Conservation (phyloP, 2,329 filamentous ascomycete genomes). For the Neopestalotiopsis rosae region DNA sequence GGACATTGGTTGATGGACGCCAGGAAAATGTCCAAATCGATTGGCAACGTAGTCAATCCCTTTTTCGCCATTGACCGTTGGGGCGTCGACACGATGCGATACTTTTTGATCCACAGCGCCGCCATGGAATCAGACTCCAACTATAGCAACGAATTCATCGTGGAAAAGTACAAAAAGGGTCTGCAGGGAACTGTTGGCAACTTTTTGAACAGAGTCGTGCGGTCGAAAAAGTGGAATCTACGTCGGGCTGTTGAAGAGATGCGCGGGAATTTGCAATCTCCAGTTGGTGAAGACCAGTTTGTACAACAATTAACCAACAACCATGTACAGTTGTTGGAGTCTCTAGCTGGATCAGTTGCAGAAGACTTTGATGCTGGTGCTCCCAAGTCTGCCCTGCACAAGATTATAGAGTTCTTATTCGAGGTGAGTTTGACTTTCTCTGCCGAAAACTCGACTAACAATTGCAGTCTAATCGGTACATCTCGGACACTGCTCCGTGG, state of each 20-base stretch:
- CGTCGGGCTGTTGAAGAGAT: slow-evolving; percentile 57
- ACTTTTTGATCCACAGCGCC: slow-evolving; percentile 83
- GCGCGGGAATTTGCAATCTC: slow-evolving; percentile 6
- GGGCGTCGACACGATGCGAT: slow-evolving; percentile 86
- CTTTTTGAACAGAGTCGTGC: slow-evolving; percentile 72
- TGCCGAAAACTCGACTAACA: slow-evolving; percentile 4
- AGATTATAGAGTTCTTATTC: slow-evolving; percentile 66
- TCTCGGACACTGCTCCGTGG: slow-evolving; percentile 78
- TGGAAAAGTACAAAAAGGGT: slow-evolving; percentile 78
- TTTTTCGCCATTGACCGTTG: slow-evolving; percentile 90
- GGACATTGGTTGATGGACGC: slow-evolving; percentile 94
- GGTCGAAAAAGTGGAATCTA: slow-evolving; percentile 73
- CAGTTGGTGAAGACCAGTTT: not conserved
- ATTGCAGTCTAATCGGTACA: slow-evolving; percentile 61
- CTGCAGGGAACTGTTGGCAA: slow-evolving; percentile 84
- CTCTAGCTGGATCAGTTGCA: slow-evolving; percentile 47
- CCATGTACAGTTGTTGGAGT: slow-evolving; percentile 46
- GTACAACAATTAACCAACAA: slow-evolving; percentile 33
- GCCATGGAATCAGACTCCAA: slow-evolving; percentile 79
- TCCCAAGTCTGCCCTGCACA: slow-evolving; percentile 67
- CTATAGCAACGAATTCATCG: slow-evolving; percentile 82
- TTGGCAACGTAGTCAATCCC: slow-evolving; percentile 93
- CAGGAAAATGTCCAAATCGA: slow-evolving; percentile 95
- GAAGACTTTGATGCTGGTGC: slow-evolving; percentile 67
- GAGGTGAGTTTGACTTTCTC: slow-evolving; percentile 49